Evolutionary conservation across 768 basidiomycete species (phyloP), one percentile per base, ranked within the genome.

Genomic region (Paxillus rubicundulus): DNA sequence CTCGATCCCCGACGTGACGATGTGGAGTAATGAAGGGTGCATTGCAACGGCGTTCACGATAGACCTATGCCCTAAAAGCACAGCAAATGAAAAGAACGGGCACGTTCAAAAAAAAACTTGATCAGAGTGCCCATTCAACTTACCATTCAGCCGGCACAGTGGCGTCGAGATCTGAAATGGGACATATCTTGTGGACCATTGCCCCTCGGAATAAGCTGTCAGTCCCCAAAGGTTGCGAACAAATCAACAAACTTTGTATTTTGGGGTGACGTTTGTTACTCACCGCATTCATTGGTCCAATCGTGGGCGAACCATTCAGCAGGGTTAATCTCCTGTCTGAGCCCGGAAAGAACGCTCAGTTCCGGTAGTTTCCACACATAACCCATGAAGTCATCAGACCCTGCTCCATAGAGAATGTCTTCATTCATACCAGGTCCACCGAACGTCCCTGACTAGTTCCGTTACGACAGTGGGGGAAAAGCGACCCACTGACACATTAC

Each of bases 351-450:
- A 14, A 71, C 68, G 9, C 59, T 52, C 3, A 77, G 55, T 12
- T 77, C 61, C 4, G 91, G 90, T 33, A 93, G 72, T 57, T 79
- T 81, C 91, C 91, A 93, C 20, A 90, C 64, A 57, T 92, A 92
- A 17, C 77, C 81, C 34, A 83, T 76, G 63, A 92, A 92, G 66
- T 92, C 88, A 63, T 93, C 91, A 10, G 88, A 91, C 14, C 91
- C 91, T n/a, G 80, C 79, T 33, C 77, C 78, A 61, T 85, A 92
- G 59, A 85, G 81, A 28, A 75, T 66, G 49, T 87, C 86, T 20
- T 59, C 68, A 43, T 77, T 73, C 27, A 77, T 60, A 4, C 77
- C 78, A 2, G 77, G 76, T 2, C 82, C 80, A 34, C 90, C 87
- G 56, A 93, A 92, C 5, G 82, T 80, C 3, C 88, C 89, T 54